Base-by-base conservation (phyloP, 2,329 filamentous ascomycete species). In the Penicillium hordei region DNA sequence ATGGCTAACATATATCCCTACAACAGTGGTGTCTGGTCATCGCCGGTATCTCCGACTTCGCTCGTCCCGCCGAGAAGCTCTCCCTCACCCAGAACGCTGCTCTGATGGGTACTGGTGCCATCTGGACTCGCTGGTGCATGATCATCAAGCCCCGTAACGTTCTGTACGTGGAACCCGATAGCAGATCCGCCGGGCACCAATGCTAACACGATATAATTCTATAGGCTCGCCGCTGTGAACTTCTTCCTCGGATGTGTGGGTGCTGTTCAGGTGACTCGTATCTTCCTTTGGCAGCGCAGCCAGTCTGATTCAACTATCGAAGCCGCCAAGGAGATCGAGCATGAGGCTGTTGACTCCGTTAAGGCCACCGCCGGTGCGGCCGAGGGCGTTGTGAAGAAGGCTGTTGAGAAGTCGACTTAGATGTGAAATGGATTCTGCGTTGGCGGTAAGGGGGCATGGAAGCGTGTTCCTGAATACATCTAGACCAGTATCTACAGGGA, bases 81-180 rank as follows among this genome's bases (percentile, higher is more conserved):
- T 97, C 93, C 40, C 81, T 97, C 62, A 94, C 90, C 31, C 93
- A 97, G 79, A 99, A 97, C 81, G 82, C 82, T 50, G 93, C 94
- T 59, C 85, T 99, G 67, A 94, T 91, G 73, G 87, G 87, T 68
- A 99, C 94, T 10, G 94, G 94, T 66, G 79, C 89, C 65, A 99
- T 99, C 83, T 99, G 94, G 94, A 99, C 94, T 45, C 86, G 94
- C 66, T 99, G 94, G 94, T 99, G 94, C 83, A 83, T 97, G 74
- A 89, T 99, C 76, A 99, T 99, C 79, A 92, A 87, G 78, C 94
- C 94, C 57, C 87, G 87, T 78, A 99, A 99, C 83, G 80, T 92
- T 71, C 89, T 97, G 88, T 91, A 80, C 48, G 87, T 79, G 21
- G 23, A 42, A 7, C n/a, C 15, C 7, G 25, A 49, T 9, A 38